Base-by-base conservation (phyloP, 306 rosid genomes). In the Quercus aquifolioides region DNA sequence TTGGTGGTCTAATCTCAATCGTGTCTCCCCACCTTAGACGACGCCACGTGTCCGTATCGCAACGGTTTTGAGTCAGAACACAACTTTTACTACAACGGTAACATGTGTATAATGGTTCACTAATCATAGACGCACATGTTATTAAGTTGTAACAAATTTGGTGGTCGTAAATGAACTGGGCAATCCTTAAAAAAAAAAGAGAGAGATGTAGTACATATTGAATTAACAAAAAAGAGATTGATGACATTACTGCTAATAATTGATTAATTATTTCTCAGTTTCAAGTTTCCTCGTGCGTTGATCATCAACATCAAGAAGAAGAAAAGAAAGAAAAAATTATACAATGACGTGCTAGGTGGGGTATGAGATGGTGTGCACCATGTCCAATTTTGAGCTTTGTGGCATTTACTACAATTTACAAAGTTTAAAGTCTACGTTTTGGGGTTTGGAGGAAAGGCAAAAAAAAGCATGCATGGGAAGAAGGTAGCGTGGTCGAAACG, bases 1-100 rank as follows among this genome's bases (percentile, higher is more conserved):
- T 92, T 0, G 99, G 99, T 3, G 99, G 99, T 30, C 91, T 95
- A 46, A 89, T 95, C 80, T 96, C 99, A 85, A 93, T 93, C 21
- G 98, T 91, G 38, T 90, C 98, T 15, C 98, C 97, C 0, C 93
- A 95, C 14, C 18, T 91, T 10, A 84, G 92, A 80, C 92, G 98
- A 14, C 96, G 96, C 71, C 97, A 95, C 92, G 87, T 91, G 75
- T 95, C 99, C 0, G 82, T 91, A 54, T 95, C 99, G 0, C 98
- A 96, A 82, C 98, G 99, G 83, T 96, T 83, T 92, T 94, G 76
- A 90, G 43, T 4, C n/a, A 0, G 2, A 41, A 41, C 12, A 41
- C 46, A 8, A 41, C 3, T 41, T 41, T 41, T 41, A 3, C 1
- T 41, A 41, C 12, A 8, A 8, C 3, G 0, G 0, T 41, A 0